Conservation (phyloP, 345 rosid genomes). For the Carallia pectinifolia region DNA sequence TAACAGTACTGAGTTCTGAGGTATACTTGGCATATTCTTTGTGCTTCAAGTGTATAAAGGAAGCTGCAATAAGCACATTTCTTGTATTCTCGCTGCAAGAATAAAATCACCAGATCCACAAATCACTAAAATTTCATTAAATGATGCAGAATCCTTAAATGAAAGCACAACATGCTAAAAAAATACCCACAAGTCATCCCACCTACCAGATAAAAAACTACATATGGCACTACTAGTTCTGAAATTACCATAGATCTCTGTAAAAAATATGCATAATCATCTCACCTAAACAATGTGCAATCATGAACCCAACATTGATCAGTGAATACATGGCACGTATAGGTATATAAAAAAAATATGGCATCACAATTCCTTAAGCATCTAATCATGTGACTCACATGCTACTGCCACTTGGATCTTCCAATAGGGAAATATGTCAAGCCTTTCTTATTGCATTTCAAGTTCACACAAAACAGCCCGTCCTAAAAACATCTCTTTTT, state of each 20-base stretch:
- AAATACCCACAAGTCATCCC: neutral
- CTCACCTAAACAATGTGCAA: too few relatives aligned
- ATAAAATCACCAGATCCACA: conserved; percentile 11
- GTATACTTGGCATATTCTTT: conserved; percentile 71
- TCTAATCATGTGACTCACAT: too few relatives aligned
- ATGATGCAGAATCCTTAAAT: neutral
- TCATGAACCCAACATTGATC: too few relatives aligned
- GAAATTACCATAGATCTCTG: too few relatives aligned
- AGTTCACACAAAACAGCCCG: neutral
- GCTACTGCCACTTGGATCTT: too few relatives aligned
- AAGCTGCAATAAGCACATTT: conserved; percentile 70
- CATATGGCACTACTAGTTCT: too few relatives aligned
- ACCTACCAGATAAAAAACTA: neutral
- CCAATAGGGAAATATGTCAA: too few relatives aligned
- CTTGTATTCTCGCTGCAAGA: conserved; percentile 72
- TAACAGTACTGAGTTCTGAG: conserved; percentile 61
- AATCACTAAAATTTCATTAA: conserved; percentile 5
- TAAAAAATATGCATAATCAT: too few relatives aligned
- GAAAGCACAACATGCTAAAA: neutral
- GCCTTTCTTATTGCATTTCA: neutral
- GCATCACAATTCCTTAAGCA: too few relatives aligned
- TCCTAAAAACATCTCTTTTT: neutral
- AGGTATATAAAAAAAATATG: too few relatives aligned
- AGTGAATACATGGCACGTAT: too few relatives aligned
- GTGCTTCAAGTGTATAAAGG: conserved; percentile 79